Base-by-base conservation (phyloP, 441 rosid genomes). In the Adansonia grandidieri region DNA sequence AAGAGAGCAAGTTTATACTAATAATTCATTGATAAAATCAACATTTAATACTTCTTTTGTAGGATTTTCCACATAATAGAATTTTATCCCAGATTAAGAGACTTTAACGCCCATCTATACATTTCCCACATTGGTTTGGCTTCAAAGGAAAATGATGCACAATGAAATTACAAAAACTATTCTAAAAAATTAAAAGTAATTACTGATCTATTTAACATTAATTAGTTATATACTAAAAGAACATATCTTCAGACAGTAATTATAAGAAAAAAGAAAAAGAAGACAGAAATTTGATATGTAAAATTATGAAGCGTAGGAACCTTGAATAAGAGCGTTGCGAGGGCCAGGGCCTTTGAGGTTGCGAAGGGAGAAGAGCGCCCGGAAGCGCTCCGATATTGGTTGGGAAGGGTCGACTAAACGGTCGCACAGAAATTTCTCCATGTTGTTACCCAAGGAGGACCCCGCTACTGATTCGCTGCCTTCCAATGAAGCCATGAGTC, bases 361-460 rank as follows among this genome's bases (percentile, higher is more conserved):
- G 61, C 99, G 98, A 78, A 93, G 96, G 77, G 99, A 96, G 87
- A 94, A 96, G 80, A 92, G 93, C 37, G 94, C 97, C 70, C 97
- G 83, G 84, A 94, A 92, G 11, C 98, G 89, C 87, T 92, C 95
- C 9, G 94, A 86, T 79, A 96, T 94, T 15, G 97, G 85, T 69
- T 87, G 92, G 56, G 85, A 78, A 47, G 76, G 83, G 81, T 96
- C 98, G 11, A 93, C 83, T 69, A 90, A 80, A 58, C 92, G 86
- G 32, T 86, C 86, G 72, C 97, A 92, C 4, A 94, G 90, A 76
- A 91, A 93, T 40, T 87, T 86, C 87, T 92, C 98, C 90, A 88
- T 74, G 74, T 76, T 44, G 6, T 53, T 65, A 71, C 47, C 47
- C n/a, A 47, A 19, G 11, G 56, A 9, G n/a, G 40, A 75, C 10